Evolutionary conservation across 2,329 filamentous ascomycete genomes (phyloP), one percentile per base, ranked within the genome.

Genomic region (Teratosphaeria pseudoeucalypti): DNA sequence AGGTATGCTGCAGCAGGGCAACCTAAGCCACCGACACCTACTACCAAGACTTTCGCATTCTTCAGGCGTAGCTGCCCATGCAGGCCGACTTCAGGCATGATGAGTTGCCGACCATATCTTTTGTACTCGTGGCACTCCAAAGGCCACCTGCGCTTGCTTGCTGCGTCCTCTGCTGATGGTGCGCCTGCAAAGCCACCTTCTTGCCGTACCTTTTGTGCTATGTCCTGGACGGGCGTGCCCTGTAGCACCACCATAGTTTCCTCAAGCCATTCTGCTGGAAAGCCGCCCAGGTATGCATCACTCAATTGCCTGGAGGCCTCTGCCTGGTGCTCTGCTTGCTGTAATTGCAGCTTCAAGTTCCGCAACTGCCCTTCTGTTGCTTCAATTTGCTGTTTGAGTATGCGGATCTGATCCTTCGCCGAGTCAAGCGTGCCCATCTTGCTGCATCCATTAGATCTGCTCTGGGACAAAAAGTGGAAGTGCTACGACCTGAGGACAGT

Each of bases 1-100:
- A 99, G 83, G 71, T 99, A 99, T n/a, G 89, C 83, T 0, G 92
- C 89, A 12, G 94, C 91, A 11, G 94, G 94, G 71, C 90, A 97
- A 11, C 94, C 94, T 12, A 99, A 77, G 0, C 94, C 94, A 6
- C 94, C 94, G 1, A 89, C 86, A 11, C 94, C 94, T 27, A 99
- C 82, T 54, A 99, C 79, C 7, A 97, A 80, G 5, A 96, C 85
- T 23, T 80, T 84, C 0, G 89, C 80, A 0, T 80, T 77, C 67
- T 85, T 87, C 16, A 97, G 78, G 34, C 82, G 80, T 6, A 92
- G 77, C 74, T 97, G 92, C 0, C 89, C 90, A 72, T 85, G 79
- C 0, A 95, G 77, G 0, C 92, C 91, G 62, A 96, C 79, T 60
- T 87, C 83, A 0, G 90, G 88, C 61, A 96, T 84, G 64, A 97